Evolutionary conservation across 2,329 filamentous ascomycete genomes (phyloP).

Genomic region (Coniochaeta sp.): DNA sequence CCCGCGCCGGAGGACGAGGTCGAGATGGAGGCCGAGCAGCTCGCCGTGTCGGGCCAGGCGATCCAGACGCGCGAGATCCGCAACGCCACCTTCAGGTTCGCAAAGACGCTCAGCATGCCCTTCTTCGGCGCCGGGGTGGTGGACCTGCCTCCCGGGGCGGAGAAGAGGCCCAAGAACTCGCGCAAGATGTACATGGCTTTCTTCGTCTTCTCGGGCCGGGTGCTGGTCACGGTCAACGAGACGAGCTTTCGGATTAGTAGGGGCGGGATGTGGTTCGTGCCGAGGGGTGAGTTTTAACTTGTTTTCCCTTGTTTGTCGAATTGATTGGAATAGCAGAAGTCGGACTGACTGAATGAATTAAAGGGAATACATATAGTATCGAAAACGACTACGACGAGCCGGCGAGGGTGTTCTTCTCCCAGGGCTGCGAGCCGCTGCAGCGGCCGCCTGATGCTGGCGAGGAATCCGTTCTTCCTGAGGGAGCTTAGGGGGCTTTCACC

Average conservation of each 20-base stretch:
- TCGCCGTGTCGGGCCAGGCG: constrained; percentile 48
- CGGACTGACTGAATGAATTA: not conserved
- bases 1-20: constrained; percentile 47
- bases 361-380: constrained; percentile 93
- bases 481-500: not conserved
- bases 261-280: constrained; percentile 90
- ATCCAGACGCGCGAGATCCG: constrained; percentile 52
- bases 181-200: constrained; percentile 97
- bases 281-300: constrained; percentile 62
- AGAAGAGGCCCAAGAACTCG: constrained; percentile 87
- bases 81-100: constrained; percentile 72
- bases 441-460: not conserved
- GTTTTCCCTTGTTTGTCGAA: constrained; percentile 5
- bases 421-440: constrained; percentile 57
- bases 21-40: constrained; percentile 44
- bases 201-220: constrained; percentile 78
- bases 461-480: not conserved
- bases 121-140: constrained; percentile 90
- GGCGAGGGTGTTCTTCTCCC: constrained; percentile 84
- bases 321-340: not conserved
- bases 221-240: constrained; percentile 70
- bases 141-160: constrained; percentile 73
- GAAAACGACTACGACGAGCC: constrained; percentile 66
- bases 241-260: constrained; percentile 74
- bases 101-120: constrained; percentile 74